These are phyloP conservation scores for Podospora fimiseda DNA, from an alignment of 495 filamentous ascomycete species.

Conservation along the genomic window DNA sequence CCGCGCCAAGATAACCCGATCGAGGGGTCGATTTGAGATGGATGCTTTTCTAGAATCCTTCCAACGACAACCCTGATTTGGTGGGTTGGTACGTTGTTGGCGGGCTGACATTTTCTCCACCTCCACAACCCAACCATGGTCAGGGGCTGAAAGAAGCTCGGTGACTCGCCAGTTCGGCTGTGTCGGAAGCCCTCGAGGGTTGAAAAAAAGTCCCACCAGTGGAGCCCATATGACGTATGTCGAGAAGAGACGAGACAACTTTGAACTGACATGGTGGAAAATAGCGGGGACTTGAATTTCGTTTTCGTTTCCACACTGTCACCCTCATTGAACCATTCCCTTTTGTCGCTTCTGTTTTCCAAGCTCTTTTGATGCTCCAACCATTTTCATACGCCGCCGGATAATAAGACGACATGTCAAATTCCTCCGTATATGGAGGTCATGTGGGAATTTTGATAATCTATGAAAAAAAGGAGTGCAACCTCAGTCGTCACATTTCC, in stretches of 20 bases:
- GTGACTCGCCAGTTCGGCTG: constrained; percentile 16
- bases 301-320: no score
- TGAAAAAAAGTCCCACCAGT: neutral
- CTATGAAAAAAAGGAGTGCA: neutral
- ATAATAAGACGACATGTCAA: constrained; percentile 9
- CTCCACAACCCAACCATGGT: constrained; percentile 5
- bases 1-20: neutral
- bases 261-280: neutral
- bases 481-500: no score
- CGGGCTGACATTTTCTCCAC: no score
- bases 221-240: neutral
- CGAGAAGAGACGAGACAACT: no score
- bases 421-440: neutral
- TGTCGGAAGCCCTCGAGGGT: constrained; percentile 3
- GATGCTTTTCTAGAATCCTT: constrained; percentile 7
- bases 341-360: neutral
- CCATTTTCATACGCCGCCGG: neutral
- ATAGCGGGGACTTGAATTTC: neutral
- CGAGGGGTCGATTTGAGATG: neutral
- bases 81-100: no score
- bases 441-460: constrained; percentile 6
- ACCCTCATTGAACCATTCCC: no score
- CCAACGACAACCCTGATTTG: neutral
- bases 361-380: no score
- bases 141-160: no score